A percentile compares a stretch with the other conserved stretches of the same genome.
phyloP scores from a whole-genome alignment of 768 basidiomycete species.

The Russula compacta region DNA sequence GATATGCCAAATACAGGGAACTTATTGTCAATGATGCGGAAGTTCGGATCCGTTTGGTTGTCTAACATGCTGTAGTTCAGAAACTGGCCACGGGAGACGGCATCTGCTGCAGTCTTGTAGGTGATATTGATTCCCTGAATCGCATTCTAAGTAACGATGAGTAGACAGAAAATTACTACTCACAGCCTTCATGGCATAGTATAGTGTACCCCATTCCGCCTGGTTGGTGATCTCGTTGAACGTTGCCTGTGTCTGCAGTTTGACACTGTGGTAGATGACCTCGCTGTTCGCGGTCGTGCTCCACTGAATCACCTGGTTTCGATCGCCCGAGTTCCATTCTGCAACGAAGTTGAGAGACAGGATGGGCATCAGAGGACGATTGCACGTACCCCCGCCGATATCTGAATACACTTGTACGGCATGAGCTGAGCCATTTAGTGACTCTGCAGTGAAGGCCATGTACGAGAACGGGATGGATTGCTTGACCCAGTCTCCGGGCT shows the following conservation, averaged over 20 bases:
- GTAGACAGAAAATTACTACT: not conserved
- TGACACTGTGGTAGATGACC: slow-evolving; percentile 15
- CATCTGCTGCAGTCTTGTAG: slow-evolving; percentile 14
- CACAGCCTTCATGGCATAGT: slow-evolving; percentile 17
- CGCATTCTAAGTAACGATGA: not conserved
- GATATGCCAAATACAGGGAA: slow-evolving; percentile 24
- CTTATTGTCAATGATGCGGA: slow-evolving; percentile 6
- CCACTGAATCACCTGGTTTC: slow-evolving; percentile 12
- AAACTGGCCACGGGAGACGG: slow-evolving; percentile 18
- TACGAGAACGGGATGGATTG: slow-evolving; percentile 36
- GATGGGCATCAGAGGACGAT: not conserved
- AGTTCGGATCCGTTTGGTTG: slow-evolving; percentile 5
- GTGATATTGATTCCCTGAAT: slow-evolving; percentile 11
- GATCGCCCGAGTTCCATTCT: slow-evolving; percentile 25
- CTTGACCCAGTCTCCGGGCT: slow-evolving; percentile 31
- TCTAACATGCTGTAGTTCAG: slow-evolving; percentile 12
- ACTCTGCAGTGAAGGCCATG: slow-evolving; percentile 25
- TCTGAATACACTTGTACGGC: slow-evolving; percentile 32
- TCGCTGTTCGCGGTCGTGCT: not conserved
- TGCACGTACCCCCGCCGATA: slow-evolving; percentile 28
- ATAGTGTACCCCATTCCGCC: too few relatives aligned
- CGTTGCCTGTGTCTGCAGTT: not conserved
- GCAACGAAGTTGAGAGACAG: not conserved
- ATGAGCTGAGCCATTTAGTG: slow-evolving; percentile 29
- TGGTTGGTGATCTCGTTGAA: slow-evolving; percentile 14